phyloP scores from a whole-genome alignment of 768 basidiomycete genomes.

The Lanmaoa rubissima region DNA sequence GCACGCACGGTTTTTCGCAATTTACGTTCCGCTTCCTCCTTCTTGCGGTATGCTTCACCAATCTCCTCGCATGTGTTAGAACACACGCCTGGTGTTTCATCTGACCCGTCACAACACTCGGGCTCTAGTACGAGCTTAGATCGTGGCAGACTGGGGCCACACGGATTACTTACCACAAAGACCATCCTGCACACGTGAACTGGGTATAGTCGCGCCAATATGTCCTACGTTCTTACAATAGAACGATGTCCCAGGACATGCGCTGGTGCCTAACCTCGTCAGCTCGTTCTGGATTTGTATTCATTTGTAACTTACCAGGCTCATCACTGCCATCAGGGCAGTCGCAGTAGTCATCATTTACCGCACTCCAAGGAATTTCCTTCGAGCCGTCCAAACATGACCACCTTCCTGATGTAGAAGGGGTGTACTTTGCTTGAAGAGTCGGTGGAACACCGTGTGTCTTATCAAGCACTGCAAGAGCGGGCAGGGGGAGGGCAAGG shows the following conservation, averaged over 20 bases:
- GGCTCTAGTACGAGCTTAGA: slow-evolving; percentile 53
- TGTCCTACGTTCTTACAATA: slow-evolving; percentile 89
- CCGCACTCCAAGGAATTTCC: slow-evolving; percentile 72
- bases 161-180: slow-evolving; percentile 72
- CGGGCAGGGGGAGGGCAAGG: slow-evolving; percentile 40
- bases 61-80: slow-evolving; percentile 72
- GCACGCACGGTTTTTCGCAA: slow-evolving; percentile 70
- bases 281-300: slow-evolving; percentile 7
- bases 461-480: slow-evolving; percentile 44
- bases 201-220: slow-evolving; percentile 73
- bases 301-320: slow-evolving; percentile 54
- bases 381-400: slow-evolving; percentile 79
- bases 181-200: slow-evolving; percentile 87
- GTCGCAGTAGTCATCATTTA: slow-evolving; percentile 96
- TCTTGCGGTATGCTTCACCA: slow-evolving; percentile 66
- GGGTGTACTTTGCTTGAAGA: slow-evolving; percentile 54
- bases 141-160: not conserved
- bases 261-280: slow-evolving; percentile 65
- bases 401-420: slow-evolving; percentile 57
- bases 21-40: slow-evolving; percentile 72
- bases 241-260: slow-evolving; percentile 74
- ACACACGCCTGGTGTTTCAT: slow-evolving; percentile 83
- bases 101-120: slow-evolving; percentile 95
- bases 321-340: slow-evolving; percentile 95
- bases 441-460: slow-evolving; percentile 58